These are phyloP conservation scores for Pestalotiopsis sp. DNA, from an alignment of 2,329 filamentous ascomycete genomes.

Conservation along the genomic window DNA sequence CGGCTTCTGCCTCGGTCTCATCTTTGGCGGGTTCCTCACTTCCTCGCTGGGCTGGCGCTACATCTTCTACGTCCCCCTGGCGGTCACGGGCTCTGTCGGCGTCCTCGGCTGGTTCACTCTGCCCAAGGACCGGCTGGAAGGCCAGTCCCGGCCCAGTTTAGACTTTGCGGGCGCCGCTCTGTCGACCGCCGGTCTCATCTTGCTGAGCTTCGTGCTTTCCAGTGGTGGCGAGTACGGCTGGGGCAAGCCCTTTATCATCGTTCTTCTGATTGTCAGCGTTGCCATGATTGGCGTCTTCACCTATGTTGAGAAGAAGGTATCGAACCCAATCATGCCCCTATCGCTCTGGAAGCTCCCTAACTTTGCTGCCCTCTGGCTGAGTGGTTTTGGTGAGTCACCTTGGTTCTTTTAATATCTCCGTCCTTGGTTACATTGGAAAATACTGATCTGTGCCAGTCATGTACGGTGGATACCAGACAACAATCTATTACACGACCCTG, in stretches of 20 bases:
- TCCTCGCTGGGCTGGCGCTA: conserved; percentile 40
- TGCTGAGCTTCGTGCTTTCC: conserved; percentile 45
- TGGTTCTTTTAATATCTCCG: too few species aligned
- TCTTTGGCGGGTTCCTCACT: conserved; percentile 39
- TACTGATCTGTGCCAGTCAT: conserved; percentile 24
- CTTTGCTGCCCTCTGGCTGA: conserved; percentile 45
- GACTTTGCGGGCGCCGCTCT: conserved; percentile 42
- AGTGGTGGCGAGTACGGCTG: conserved; percentile 47
- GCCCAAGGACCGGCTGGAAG: conserved; percentile 37
- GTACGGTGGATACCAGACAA: conserved; percentile 43
- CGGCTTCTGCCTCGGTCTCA: conserved; percentile 40
- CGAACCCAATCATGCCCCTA: conserved; percentile 46
- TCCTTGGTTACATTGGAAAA: not conserved
- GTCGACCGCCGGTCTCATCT: conserved; percentile 42
- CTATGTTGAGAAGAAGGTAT: conserved; percentile 42
- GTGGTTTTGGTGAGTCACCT: conserved; percentile 32
- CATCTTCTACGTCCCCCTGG: conserved; percentile 37
- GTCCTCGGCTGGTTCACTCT: conserved; percentile 34
- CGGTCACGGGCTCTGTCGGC: conserved; percentile 28
- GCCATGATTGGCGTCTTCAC: conserved; percentile 38
- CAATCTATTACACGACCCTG: conserved; percentile 43
- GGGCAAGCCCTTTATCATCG: conserved; percentile 45
- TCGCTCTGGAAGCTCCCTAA: conserved; percentile 46
- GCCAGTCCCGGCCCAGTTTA: conserved; percentile 34
- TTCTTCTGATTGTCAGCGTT: conserved; percentile 38